Evolutionary conservation across 1,284 basidiomycete genomes (phyloP), one percentile per base, ranked within the genome.

Genomic region (Ganoderma sp.): DNA sequence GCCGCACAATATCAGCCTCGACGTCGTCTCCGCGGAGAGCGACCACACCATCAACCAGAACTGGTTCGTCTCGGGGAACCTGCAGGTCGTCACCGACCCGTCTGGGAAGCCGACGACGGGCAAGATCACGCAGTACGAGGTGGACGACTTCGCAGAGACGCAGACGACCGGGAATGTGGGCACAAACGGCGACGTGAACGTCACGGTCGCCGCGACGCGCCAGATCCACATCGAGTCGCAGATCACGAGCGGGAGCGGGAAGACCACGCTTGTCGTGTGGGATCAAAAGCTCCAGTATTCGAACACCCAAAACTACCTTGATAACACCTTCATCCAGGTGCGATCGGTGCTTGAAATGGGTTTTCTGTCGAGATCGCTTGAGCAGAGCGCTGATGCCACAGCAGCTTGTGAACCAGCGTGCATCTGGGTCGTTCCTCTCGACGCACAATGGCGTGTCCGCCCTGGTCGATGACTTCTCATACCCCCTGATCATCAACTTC

Each of bases 41-140:
- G 85, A 91, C 72, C 88, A 88, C 69, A 80, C 84, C 9, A 88
- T 91, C 74, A 86, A 91, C 66, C 82, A 85, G 69, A 91, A 92
- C 75, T 95, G 93, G 93, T 93, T 88, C 78, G 84, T 93, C 52
- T 91, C 91, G 9, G 91, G 89, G 3, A 81, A 87, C 48, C 82
- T 94, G 5, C 90, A 92, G 77, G 87, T 93, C 56, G 77, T 90
- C 67, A 87, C 87, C 0, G 90, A 92, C 75, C 77, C 85, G 12
- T 91, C 90, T 37, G 79, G 82, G 3, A 79, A 82, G 71, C 89
- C 82, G 3, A 93, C 92, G 1, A 91, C 87, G 1, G 92, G 92
- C 50, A 83, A 81, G 52, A 91, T 93, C 65, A 89, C 84, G 0
- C 72, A 75, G 8, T 90, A 91, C 72, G 78, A 84, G 22, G 90